phyloP scores from a whole-genome alignment of 768 basidiomycete species.

The Suillus discolor region DNA sequence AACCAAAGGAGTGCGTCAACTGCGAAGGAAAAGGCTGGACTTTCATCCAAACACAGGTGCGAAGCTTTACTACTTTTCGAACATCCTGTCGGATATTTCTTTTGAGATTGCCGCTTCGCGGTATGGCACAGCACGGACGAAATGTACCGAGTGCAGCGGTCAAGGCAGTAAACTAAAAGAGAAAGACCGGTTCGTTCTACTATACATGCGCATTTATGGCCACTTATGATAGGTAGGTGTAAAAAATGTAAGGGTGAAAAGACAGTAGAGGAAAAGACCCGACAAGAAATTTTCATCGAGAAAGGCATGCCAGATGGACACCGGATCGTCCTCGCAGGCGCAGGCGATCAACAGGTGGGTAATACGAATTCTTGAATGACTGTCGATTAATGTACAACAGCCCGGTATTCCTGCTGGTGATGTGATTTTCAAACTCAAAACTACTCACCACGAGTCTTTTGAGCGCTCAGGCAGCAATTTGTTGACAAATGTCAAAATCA shows the following conservation, averaged over 20 bases:
- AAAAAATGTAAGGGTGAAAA: slow-evolving; percentile 94
- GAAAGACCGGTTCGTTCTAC: slow-evolving; percentile 69
- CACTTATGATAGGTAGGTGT: slow-evolving; percentile 55
- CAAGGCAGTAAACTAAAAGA: slow-evolving; percentile 73
- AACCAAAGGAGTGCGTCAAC: slow-evolving; percentile 76
- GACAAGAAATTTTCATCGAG: slow-evolving; percentile 85
- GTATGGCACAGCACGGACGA: slow-evolving; percentile 51
- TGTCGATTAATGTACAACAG: slow-evolving; percentile 39
- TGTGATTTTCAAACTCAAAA: slow-evolving; percentile 80
- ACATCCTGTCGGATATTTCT: slow-evolving; percentile 2
- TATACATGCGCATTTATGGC: neutral
- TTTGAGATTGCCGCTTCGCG: slow-evolving; percentile 46
- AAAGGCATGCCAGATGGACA: slow-evolving; percentile 85
- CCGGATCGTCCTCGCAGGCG: slow-evolving; percentile 86
- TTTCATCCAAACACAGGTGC: slow-evolving; percentile 56
- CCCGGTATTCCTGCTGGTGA: slow-evolving; percentile 89
- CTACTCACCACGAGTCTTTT: slow-evolving; percentile 73
- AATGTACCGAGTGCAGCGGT: slow-evolving; percentile 73
- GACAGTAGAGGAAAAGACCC: slow-evolving; percentile 84
- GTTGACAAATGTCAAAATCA: slow-evolving; percentile 78
- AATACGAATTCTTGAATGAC: neutral
- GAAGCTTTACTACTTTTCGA: neutral
- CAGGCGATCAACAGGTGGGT: slow-evolving; percentile 85
- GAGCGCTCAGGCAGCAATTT: slow-evolving; percentile 84
- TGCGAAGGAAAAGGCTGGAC: slow-evolving; percentile 88